Conservation (phyloP, 352 stramenopile genomes). For the Phytophthora aleatoria region DNA sequence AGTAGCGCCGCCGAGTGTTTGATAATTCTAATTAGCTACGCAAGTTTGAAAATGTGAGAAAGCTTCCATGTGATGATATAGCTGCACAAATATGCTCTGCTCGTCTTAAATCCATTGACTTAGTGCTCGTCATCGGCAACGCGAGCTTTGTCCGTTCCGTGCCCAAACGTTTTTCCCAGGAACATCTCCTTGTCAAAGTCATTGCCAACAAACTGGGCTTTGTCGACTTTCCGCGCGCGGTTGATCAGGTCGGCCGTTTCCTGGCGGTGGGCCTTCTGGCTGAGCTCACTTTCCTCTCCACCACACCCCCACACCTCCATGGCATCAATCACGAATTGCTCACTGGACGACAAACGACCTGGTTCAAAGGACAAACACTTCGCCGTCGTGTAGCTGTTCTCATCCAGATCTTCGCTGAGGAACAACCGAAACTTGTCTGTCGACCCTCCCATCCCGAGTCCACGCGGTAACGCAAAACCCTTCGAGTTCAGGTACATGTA, state of each 20-base stretch:
- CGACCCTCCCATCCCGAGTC: conserved; percentile 80
- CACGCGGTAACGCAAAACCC: conserved; percentile 69
- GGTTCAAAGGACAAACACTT: conserved; percentile 80
- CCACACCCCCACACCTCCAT: conserved; percentile 87
- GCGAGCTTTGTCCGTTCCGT: conserved; percentile 63
- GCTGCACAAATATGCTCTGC: conserved; percentile 3
- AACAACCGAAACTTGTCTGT: conserved; percentile 79
- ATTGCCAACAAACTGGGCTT: conserved; percentile 81
- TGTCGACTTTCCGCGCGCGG: conserved; percentile 84
- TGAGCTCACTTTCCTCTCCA: conserved; percentile 50
- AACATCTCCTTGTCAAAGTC: conserved; percentile 89
- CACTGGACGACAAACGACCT: conserved; percentile 57
- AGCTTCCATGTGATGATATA: conserved; percentile 34
- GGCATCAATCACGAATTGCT: conserved; percentile 66
- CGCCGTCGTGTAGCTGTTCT: conserved; percentile 77
- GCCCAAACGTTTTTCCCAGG: conserved; percentile 78
- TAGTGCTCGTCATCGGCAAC: conserved; percentile 74
- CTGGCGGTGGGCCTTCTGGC: conserved; percentile 73
- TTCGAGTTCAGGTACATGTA: conserved; percentile 92
- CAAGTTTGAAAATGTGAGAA: conserved; percentile 30
- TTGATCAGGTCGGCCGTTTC: conserved; percentile 86
- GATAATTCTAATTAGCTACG: conserved; percentile 39
- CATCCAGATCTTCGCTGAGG: conserved; percentile 84
- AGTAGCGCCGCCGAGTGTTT: conserved; percentile 36
- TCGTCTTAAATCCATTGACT: conserved; percentile 1